Conservation (phyloP, 192 early-diverging fungal genomes). For the Coemansia reversa region DNA sequence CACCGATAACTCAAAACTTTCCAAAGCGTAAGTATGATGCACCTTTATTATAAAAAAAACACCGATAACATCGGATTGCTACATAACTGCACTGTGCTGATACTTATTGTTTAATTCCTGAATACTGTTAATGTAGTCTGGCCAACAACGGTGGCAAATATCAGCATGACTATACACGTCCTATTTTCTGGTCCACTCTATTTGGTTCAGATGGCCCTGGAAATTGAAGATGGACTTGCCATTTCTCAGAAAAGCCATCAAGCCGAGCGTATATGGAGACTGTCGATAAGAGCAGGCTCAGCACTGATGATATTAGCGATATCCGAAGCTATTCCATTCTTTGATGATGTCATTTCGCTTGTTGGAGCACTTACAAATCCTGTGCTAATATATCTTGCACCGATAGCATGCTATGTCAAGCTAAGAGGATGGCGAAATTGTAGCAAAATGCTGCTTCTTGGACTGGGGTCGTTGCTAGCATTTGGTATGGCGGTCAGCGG, state of each 20-base stretch:
- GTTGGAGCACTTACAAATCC: constrained; percentile 71
- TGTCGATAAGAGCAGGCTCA: constrained; percentile 55
- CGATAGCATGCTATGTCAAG: constrained; percentile 67
- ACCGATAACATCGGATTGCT: not conserved
- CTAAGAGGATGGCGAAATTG: constrained; percentile 62
- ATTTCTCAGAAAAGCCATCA: constrained; percentile 56
- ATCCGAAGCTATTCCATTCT: constrained; percentile 67
- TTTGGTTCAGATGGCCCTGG: constrained; percentile 66
- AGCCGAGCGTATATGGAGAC: constrained; percentile 54
- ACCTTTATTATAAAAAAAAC: not conserved
- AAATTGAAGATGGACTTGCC: constrained; percentile 46
- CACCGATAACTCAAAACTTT: constrained; percentile 66
- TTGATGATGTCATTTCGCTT: constrained; percentile 72
- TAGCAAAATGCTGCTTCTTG: constrained; percentile 17
- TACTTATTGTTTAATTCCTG: not conserved
- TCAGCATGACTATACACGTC: constrained; percentile 72
- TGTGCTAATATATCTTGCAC: constrained; percentile 70
- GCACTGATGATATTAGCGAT: constrained; percentile 56
- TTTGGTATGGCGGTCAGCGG: constrained; percentile 59
- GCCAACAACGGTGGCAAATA: constrained; percentile 62
- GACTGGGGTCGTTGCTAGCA: constrained; percentile 42
- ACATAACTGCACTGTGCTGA: not conserved
- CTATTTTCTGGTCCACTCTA: constrained; percentile 72
- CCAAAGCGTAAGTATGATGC: constrained; percentile 48
- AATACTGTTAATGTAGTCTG: constrained; percentile 48